These are phyloP conservation scores for Colletotrichum sp. DNA, from an alignment of 2,329 filamentous ascomycete genomes.

Conservation along the genomic window DNA sequence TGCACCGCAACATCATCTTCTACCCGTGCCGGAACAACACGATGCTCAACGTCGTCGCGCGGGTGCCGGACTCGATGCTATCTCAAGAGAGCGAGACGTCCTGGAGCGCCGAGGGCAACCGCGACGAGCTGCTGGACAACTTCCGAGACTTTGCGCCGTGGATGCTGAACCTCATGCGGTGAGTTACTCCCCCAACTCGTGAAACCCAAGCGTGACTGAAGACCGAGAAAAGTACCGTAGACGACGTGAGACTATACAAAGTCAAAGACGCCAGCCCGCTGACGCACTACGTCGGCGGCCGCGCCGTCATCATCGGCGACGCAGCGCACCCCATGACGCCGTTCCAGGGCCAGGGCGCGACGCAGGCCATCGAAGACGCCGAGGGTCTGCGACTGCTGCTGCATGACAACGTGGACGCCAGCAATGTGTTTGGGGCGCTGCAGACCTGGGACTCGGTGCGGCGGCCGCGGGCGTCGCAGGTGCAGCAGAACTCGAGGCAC, in stretches of 20 bases:
- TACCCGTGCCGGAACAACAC: slow-evolving; percentile 7
- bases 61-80: neutral
- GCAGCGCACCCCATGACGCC: slow-evolving; percentile 20
- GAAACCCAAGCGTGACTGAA: neutral
- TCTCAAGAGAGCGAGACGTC: neutral
- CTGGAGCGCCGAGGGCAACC: slow-evolving; percentile 1
- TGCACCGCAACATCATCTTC: slow-evolving; percentile 10
- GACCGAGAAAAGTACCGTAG: neutral
- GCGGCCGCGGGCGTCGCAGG: slow-evolving; percentile 13
- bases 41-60: slow-evolving; percentile 1
- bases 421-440: neutral
- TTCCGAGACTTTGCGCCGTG: slow-evolving; percentile 12
- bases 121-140: neutral
- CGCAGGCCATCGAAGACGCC: slow-evolving; percentile 15
- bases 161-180: slow-evolving; percentile 10
- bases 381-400: slow-evolving; percentile 5
- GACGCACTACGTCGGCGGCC: slow-evolving; percentile 33
- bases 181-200: neutral
- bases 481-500: slow-evolving; percentile 13
- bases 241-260: neutral
- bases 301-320: slow-evolving; percentile 14
- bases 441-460: slow-evolving; percentile 11
- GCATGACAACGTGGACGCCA: neutral
- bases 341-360: slow-evolving; percentile 14
- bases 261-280: slow-evolving; percentile 42